These are phyloP conservation scores for Fusarium vanettenii DNA, from an alignment of 2,329 filamentous ascomycete genomes.

Conservation along the genomic window DNA sequence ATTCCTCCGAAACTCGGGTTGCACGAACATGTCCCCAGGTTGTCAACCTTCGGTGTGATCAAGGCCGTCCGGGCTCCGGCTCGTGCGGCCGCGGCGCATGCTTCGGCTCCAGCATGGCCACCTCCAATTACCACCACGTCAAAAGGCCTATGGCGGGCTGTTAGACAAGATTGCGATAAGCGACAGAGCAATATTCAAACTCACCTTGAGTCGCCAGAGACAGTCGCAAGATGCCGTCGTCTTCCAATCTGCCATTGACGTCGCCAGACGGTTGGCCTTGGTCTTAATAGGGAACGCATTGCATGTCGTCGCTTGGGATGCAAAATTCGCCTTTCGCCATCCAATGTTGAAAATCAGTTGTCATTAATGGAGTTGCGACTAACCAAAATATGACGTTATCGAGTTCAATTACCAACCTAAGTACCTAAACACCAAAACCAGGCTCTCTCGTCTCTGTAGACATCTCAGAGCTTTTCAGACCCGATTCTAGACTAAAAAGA, in stretches of 20 bases:
- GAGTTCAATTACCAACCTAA: background rate
- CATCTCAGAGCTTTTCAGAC: background rate
- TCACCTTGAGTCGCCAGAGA: slow-evolving; percentile 46
- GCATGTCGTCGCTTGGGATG: slow-evolving; percentile 33
- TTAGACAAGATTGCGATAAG: slow-evolving; percentile 18
- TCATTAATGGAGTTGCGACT: slow-evolving; percentile 19
- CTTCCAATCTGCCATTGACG: slow-evolving; percentile 25
- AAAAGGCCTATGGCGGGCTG: slow-evolving; percentile 66
- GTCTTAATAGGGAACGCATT: slow-evolving; percentile 45
- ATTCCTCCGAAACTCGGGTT: slow-evolving; percentile 99
- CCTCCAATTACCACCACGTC: slow-evolving; percentile 97
- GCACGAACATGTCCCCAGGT: slow-evolving; percentile 94
- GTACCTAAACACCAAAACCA: background rate
- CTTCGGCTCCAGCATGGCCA: slow-evolving; percentile 95
- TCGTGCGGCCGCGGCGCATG: slow-evolving; percentile 89
- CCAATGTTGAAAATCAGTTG: slow-evolving; percentile 7
- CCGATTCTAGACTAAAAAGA: background rate
- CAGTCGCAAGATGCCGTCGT: slow-evolving; percentile 46
- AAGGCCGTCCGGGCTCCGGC: slow-evolving; percentile 89
- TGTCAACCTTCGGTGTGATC: slow-evolving; percentile 87
- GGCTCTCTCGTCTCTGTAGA: background rate
- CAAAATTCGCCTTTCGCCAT: slow-evolving; percentile 27
- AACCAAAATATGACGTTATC: slow-evolving; percentile 24
- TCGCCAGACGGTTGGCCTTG: slow-evolving; percentile 34
- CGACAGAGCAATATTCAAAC: background rate